Evolutionary conservation across 305 asterid genomes (phyloP), one percentile per base, ranked within the genome.

Genomic region (Petunia hybrid): DNA sequence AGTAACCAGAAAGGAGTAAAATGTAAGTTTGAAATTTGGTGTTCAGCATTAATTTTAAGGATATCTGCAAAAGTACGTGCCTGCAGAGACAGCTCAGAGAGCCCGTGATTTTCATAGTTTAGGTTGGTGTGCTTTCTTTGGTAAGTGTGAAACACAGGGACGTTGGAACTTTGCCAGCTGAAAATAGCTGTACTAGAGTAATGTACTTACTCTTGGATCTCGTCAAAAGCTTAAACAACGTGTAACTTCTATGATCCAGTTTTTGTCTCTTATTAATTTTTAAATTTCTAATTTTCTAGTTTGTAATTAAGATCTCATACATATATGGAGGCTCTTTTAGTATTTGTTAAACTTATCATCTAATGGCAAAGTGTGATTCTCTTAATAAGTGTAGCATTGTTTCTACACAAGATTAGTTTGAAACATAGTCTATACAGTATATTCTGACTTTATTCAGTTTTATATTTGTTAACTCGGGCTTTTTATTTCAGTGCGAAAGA

Each of bases 401-500:
- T 77, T 43, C 42, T 78, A 46, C 31, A 55, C 60, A 36, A 5
- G 41, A n/a, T 4, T 56, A 10, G 8, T 60, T 62, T 12, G 9
- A 16, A 5, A 45, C 5, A 16, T 61, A 43, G 1, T 70, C 8
- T 59, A n/a, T 80, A 13, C 56, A 39, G 69, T 60, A 14, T 14
- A 5, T 5, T 51, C 60, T 2, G 65, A 68, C 45, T 59, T 68
- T 5, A 55, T 43, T 53, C 43, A 67, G 10, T 57, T 70, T 7
- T 57, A n/a, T 77, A 70, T 43, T 60, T 42, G 59, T 59, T 39
- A 57, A 55, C 31, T 51, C 36, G 57, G 39, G 53, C 51, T 68
- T 81, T 66, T 65, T 65, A 63, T 74, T 82, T 84, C 90, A 86
- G 91, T 75, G 87, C 85, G 38, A 86, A 82, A 56, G 91, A 88